A percentile compares a stretch with the other conserved stretches of the same genome.
Conservation (phyloP, 1,139 yeast species). For the Scheffersomyces segobiensis region DNA sequence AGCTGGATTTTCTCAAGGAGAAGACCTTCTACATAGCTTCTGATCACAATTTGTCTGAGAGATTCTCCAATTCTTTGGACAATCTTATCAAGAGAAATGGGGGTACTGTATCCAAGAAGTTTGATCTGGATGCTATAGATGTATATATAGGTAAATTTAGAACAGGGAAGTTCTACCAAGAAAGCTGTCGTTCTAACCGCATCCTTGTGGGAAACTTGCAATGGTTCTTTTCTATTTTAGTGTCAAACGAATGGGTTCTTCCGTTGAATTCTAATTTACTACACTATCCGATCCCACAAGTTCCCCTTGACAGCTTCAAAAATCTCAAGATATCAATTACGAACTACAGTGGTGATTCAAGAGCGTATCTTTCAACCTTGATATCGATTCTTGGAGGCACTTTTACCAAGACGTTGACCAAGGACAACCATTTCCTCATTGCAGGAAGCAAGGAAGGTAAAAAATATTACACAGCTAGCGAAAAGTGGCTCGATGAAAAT, state of each 20-base stretch:
- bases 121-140: conserved; percentile 35
- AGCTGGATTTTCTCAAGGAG: conserved; percentile 17
- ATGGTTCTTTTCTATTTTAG: conserved; percentile 73
- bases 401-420: conserved; percentile 69
- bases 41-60: conserved; percentile 37
- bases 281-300: conserved; percentile 68
- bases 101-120: conserved; percentile 25
- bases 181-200: conserved; percentile 24
- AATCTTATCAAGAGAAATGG: conserved; percentile 32
- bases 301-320: conserved; percentile 53
- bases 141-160: conserved; percentile 70
- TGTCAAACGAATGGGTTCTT: conserved; percentile 53
- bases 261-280: conserved; percentile 60
- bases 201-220: conserved; percentile 62
- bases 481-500: conserved; percentile 48
- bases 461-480: conserved; percentile 70
- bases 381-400: conserved; percentile 72
- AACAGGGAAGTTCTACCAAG: conserved; percentile 48
- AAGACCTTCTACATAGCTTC: conserved; percentile 31
- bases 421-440: conserved; percentile 69
- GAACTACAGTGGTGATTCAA: conserved; percentile 82
- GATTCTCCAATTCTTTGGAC: conserved; percentile 26
- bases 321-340: conserved; percentile 64
- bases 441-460: conserved; percentile 69
- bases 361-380: conserved; percentile 68